A percentile compares a stretch with the other conserved stretches of the same genome.
These are phyloP conservation scores for Daldinia decipiens DNA, from an alignment of 495 filamentous ascomycete genomes.

Conservation along the genomic window DNA sequence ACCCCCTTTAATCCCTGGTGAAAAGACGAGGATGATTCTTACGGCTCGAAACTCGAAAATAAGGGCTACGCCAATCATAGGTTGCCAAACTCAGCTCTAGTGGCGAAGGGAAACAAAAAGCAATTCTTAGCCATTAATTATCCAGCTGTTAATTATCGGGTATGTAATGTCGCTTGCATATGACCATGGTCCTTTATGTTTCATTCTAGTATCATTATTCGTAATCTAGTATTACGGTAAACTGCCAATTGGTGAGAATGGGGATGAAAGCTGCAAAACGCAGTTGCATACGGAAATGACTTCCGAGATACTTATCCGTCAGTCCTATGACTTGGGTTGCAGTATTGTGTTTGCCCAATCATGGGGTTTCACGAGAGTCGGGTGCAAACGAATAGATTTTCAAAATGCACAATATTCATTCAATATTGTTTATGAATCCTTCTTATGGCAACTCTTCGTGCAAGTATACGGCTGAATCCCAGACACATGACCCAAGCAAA, in stretches of 20 bases:
- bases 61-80: background rate
- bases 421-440: background rate
- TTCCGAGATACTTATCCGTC: slow-evolving; percentile 2
- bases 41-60: background rate
- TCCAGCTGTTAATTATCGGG: background rate
- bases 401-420: background rate
- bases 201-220: background rate
- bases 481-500: background rate
- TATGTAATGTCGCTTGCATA: background rate
- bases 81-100: background rate
- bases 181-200: background rate
- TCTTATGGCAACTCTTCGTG: background rate
- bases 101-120: background rate
- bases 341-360: background rate
- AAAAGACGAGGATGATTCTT: background rate
- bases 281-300: background rate
- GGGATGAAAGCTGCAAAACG: background rate
- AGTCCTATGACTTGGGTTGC: slow-evolving; percentile 3
- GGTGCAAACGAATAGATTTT: background rate
- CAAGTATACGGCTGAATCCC: background rate
- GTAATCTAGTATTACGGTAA: background rate
- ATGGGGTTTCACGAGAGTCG: background rate
- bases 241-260: background rate
- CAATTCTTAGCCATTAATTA: background rate
- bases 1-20: background rate